Conservation (phyloP, 805 yeast species). For the Candida ipomoeae region DNA sequence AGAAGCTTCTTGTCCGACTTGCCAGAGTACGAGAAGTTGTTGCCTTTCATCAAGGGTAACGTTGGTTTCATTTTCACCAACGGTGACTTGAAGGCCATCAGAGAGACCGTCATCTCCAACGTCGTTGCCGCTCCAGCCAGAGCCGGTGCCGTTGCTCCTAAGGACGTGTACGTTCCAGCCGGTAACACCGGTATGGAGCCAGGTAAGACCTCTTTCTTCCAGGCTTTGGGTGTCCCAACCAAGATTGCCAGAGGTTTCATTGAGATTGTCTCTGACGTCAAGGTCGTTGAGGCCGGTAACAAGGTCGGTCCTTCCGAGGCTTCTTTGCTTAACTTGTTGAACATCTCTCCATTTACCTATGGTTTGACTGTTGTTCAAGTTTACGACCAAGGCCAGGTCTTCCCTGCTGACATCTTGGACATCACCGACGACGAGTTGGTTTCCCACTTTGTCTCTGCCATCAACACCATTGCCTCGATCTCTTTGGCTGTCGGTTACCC, state of each 20-base stretch:
- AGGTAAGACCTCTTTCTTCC: slow-evolving; percentile 99
- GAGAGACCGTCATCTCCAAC: slow-evolving; percentile 84
- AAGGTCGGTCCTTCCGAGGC: slow-evolving; percentile 99
- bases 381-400: slow-evolving; percentile 97
- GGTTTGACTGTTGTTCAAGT: slow-evolving; percentile 97
- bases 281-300: slow-evolving; percentile 81
- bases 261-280: slow-evolving; percentile 96
- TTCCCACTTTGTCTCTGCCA: slow-evolving; percentile 86
- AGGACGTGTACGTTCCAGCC: slow-evolving; percentile 96
- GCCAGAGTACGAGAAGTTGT: slow-evolving; percentile 92
- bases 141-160: slow-evolving; percentile 99
- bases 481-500: slow-evolving; percentile 99
- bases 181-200: slow-evolving; percentile 99
- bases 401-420: slow-evolving; percentile 95
- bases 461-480: slow-evolving; percentile 89
- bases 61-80: slow-evolving; percentile 99
- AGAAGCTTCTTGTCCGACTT: slow-evolving; percentile 90
- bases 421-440: slow-evolving; percentile 97
- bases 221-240: slow-evolving; percentile 99
- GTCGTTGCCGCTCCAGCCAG: slow-evolving; percentile 99
- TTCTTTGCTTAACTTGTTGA: slow-evolving; percentile 95
- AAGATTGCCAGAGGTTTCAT: slow-evolving; percentile 99
- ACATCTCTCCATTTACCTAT: slow-evolving; percentile 99
- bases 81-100: slow-evolving; percentile 84
- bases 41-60: slow-evolving; percentile 96